These are phyloP conservation scores for Sugiyamaella novakii DNA, from an alignment of 1,139 yeast species.

Conservation along the genomic window DNA sequence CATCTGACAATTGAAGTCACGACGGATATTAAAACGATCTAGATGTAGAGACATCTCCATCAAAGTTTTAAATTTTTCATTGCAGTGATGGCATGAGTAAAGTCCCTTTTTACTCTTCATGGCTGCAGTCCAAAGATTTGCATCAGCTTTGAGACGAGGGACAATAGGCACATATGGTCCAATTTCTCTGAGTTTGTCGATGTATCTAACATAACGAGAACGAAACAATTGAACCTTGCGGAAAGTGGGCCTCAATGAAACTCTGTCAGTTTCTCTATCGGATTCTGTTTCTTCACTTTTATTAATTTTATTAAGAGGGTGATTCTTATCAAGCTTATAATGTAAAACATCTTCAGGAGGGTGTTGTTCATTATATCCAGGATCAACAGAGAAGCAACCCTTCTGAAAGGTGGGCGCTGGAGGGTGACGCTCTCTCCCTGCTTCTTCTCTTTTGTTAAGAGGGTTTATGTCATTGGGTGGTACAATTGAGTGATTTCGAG, in stretches of 20 bases:
- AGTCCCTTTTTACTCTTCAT: slow-evolving; percentile 48
- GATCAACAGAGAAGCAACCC: too few relatives aligned
- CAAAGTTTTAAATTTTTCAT: slow-evolving; percentile 46
- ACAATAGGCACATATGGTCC: slow-evolving; percentile 11
- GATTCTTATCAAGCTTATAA: too few relatives aligned
- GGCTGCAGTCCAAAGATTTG: slow-evolving; percentile 25
- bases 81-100: slow-evolving; percentile 57
- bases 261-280: background rate
- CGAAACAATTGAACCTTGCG: background rate
- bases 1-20: slow-evolving; percentile 56
- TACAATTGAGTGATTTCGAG: too few relatives aligned
- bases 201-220: background rate
- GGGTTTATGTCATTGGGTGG: too few relatives aligned
- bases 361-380: too few relatives aligned
- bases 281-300: too few relatives aligned
- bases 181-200: background rate
- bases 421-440: too few relatives aligned
- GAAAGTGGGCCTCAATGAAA: background rate
- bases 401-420: too few relatives aligned
- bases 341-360: too few relatives aligned
- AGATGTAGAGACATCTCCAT: slow-evolving; percentile 51
- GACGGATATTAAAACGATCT: slow-evolving; percentile 46
- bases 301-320: too few relatives aligned
- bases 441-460: too few relatives aligned
- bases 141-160: slow-evolving; percentile 12